Evolutionary conservation across 768 basidiomycete species (phyloP).

Genomic region (Mycena crocata): DNA sequence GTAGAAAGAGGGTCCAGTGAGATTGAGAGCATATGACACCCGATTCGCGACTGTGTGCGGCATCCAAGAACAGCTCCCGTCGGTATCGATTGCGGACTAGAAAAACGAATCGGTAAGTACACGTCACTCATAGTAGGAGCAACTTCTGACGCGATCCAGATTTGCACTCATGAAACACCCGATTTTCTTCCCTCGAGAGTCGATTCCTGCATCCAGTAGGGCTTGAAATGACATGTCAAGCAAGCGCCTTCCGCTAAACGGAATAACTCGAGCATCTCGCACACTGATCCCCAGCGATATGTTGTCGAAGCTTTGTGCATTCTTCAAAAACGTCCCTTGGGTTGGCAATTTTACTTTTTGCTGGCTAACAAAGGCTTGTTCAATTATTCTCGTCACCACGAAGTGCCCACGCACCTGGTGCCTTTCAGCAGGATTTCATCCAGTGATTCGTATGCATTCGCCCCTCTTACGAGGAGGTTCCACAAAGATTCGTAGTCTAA

Average conservation of each 20-base stretch:
- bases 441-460: conserved; percentile 21
- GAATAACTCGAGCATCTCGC: conserved; percentile 20
- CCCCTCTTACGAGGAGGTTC: conserved; percentile 17
- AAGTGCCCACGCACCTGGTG: conserved; percentile 4
- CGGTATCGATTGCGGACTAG: conserved; percentile 13
- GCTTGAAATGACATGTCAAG: conserved; percentile 21
- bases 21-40: conserved; percentile 44
- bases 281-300: conserved; percentile 21
- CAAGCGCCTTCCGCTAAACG: conserved; percentile 19
- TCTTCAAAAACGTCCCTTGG: conserved; percentile 20
- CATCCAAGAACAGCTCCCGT: conserved; percentile 19
- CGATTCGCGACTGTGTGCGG: conserved; percentile 44
- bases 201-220: conserved; percentile 18
- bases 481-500: conserved; percentile 26
- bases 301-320: conserved; percentile 19
- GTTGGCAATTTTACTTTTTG: conserved; percentile 15
- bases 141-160: not conserved
- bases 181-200: conserved; percentile 17
- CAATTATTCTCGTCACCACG: conserved; percentile 11
- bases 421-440: conserved; percentile 14
- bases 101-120: not conserved
- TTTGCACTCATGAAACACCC: conserved; percentile 27
- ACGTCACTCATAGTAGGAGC: not conserved
- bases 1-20: conserved; percentile 49
- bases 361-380: conserved; percentile 1